Conservation (phyloP, 192 early-diverging fungal genomes). For the Diversispora epigaea region DNA sequence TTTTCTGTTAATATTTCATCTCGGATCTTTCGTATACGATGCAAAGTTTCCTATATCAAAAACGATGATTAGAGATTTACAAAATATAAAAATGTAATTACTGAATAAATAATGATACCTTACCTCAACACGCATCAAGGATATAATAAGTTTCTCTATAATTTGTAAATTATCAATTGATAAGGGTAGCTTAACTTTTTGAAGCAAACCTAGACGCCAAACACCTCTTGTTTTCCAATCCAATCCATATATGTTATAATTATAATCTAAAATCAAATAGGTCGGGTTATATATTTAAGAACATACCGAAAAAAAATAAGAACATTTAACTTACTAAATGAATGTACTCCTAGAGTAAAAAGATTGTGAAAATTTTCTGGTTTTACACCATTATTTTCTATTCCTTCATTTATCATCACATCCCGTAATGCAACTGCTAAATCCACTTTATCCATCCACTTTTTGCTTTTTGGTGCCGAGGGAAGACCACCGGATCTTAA, state of each 20-base stretch:
- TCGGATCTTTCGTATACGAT: constrained; percentile 2
- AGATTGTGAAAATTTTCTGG: background rate
- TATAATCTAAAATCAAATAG: constrained; percentile 28
- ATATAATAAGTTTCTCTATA: constrained; percentile 5
- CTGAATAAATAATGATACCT: background rate
- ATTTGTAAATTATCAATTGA: constrained; percentile 6
- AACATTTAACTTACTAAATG: constrained; percentile 13
- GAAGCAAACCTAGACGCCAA: constrained; percentile 18
- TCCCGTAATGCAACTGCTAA: background rate
- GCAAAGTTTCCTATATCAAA: constrained; percentile 24
- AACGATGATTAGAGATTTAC: background rate
- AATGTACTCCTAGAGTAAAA: constrained; percentile 3
- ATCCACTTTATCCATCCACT: constrained; percentile 27
- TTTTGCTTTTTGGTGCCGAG: background rate
- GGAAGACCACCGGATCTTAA: constrained; percentile 19
- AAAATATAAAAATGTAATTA: background rate
- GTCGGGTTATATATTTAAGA: background rate
- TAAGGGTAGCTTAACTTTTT: constrained; percentile 18
- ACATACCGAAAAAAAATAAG: constrained; percentile 6
- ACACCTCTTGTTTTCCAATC: background rate
- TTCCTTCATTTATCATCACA: constrained; percentile 13
- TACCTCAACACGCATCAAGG: constrained; percentile 9
- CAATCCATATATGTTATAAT: constrained; percentile 25
- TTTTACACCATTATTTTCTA: constrained; percentile 22
- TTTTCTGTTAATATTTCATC: constrained; percentile 18